Base-by-base conservation (phyloP, 169 alveolate genomes). In the Plasmodium blacklocki region DNA sequence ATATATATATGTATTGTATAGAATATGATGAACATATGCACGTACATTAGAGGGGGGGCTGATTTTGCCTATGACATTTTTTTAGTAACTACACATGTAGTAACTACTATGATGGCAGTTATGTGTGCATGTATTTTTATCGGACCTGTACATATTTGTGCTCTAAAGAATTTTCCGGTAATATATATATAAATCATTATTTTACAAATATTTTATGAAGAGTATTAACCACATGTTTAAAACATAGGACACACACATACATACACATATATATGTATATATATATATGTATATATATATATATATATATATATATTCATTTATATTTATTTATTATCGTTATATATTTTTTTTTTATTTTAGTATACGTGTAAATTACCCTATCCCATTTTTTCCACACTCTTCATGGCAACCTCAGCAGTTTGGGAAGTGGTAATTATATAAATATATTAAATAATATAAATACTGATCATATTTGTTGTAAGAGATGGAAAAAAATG, bases 351-450 rank as follows among this genome's bases (percentile, higher is more conserved):
- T 68, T 60, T 63, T 23, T 11, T 54, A 18, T 45, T 39, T 29
- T 56, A 94, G 96, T 95, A 95, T 86, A 95, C 97, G 47, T 95
- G 97, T 95, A 94, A 94, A 56, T 89, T 95, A 39, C 97, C 97
- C 7, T 95, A 80, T 85, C 97, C 97, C 26, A 97, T 95, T 45
- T 95, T 94, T 93, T 93, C 94, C 47, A 91, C 95, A 15, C 66
- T 95, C 62, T 95, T 95, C 83, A 94, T 94, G 94, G 96, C 95
- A 12, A 95, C 97, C 0, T 80, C 93, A 18, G 78, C 95, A 14
- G 96, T 95, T 19, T 95, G 97, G 97, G 96, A 95, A 85, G 93
- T 93, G 91, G 97, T 94, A 47, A 74, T 70, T 80, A 29, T 29
- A 29, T 29, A 29, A 12, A 59, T n/a, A 59, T 59, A n/a, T 18